These are phyloP conservation scores for Rhodosporidiobolus odoratus DNA, from an alignment of 768 basidiomycete species.

Conservation along the genomic window DNA sequence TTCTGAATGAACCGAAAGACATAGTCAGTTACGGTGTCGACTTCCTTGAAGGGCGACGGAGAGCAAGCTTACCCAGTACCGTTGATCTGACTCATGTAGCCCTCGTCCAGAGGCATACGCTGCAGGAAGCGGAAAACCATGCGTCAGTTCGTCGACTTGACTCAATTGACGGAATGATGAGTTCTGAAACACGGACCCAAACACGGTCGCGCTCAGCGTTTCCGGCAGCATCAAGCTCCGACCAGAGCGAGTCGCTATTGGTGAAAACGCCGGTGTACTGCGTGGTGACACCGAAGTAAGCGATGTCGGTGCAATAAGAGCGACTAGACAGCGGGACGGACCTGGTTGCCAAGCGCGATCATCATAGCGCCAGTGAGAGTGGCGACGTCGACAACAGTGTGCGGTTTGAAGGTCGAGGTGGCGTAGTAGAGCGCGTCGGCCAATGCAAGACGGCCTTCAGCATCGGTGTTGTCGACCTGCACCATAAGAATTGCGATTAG, in stretches of 20 bases:
- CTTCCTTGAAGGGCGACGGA: not conserved
- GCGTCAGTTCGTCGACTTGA: too few relatives aligned
- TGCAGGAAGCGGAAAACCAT: not conserved
- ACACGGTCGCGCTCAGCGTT: constrained; percentile 50
- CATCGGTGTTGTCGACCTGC: constrained; percentile 82
- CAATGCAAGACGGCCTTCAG: constrained; percentile 52
- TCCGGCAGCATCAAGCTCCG: constrained; percentile 62
- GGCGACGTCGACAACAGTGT: constrained; percentile 78
- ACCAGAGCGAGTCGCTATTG: constrained; percentile 61
- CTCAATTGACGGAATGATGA: not conserved
- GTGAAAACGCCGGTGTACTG: constrained; percentile 72
- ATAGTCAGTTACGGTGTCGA: not conserved
- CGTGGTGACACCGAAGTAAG: not conserved
- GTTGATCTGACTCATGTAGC: constrained; percentile 69
- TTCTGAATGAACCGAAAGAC: not conserved
- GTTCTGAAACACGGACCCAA: constrained; percentile 53
- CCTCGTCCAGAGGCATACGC: constrained; percentile 79
- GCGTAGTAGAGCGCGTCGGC: constrained; percentile 79
- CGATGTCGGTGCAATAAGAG: not conserved
- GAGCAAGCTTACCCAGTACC: constrained; percentile 33
- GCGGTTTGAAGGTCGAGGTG: constrained; percentile 67
- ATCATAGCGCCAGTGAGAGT: constrained; percentile 75
- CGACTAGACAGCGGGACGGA: not conserved
- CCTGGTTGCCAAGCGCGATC: constrained; percentile 63
- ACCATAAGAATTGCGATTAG: constrained; percentile 51